Base-by-base conservation (phyloP, 345 rosid species). In the Linum usitatissimum region DNA sequence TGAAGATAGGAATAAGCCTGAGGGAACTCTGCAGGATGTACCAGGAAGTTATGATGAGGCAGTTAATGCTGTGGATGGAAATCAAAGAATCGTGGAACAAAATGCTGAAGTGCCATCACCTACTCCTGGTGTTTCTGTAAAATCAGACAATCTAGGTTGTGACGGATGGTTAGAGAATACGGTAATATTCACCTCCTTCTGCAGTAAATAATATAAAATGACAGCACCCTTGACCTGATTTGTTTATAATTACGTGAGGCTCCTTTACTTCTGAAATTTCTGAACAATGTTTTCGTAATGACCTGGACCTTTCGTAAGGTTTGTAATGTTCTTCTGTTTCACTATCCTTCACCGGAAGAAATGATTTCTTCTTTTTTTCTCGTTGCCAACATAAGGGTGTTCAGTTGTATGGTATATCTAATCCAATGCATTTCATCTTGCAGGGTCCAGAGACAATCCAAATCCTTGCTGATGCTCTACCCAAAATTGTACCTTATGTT, bases 401-500 rank as follows among this genome's bases (percentile, higher is more conserved):
- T 70, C 61, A 55, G 38, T 59, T 62, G 19, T 65, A 19, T 58
- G 31, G 42, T 30, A 59, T 72, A 59, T 70, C 67, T 61, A 58
- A 59, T 70, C 67, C 58, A 58, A 38, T 51, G 55, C n/a, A 34
- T 55, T 56, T 66, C 39, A 76, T 55, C 63, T 55, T 75, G 60
- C 89, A 92, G 97, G 98, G 93, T 61, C 72, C 73, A 57, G 93
- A 83, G 82, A 85, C 98, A 14, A 87, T 92, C 72, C 95, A 92
- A 80, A 89, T 92, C 67, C 94, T 92, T 45, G 95, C 98, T 64
- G 97, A 86, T 79, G 86, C 97, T 63, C 83, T 92, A 81, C 98
- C 97, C 38, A 89, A 87, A 79, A 92, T 92, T 73, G 98, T 89
- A 71, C 98, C 98, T 6, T 85, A 87, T 83, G 98, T 92, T 76